A percentile compares a stretch with the other conserved stretches of the same genome.
These are phyloP conservation scores for Garcia nutans DNA, from an alignment of 345 rosid genomes.

Conservation along the genomic window DNA sequence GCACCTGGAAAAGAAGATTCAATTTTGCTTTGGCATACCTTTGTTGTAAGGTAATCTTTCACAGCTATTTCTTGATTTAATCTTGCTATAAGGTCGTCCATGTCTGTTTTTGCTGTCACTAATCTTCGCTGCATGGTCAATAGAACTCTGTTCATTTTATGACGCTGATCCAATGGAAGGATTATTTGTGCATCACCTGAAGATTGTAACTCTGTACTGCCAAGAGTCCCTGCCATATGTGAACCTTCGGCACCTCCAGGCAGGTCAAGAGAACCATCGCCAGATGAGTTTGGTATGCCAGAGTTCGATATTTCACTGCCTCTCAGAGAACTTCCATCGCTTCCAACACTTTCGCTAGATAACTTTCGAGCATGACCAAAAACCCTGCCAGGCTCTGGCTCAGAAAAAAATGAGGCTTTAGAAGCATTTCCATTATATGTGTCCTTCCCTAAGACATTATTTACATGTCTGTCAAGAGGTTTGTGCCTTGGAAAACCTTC, in stretches of 20 bases:
- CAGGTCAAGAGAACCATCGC: constrained; percentile 57
- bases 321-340: constrained; percentile 62
- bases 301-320: constrained; percentile 66
- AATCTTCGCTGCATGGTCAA: constrained; percentile 71
- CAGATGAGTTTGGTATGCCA: constrained; percentile 58
- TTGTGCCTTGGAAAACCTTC: constrained; percentile 80
- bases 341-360: constrained; percentile 71
- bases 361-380: constrained; percentile 59
- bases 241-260: constrained; percentile 49
- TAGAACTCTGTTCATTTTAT: constrained; percentile 75
- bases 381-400: constrained; percentile 49
- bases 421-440: constrained; percentile 57
- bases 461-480: constrained; percentile 48
- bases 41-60: constrained; percentile 80
- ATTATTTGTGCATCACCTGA: constrained; percentile 59
- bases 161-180: constrained; percentile 80
- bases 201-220: constrained; percentile 40
- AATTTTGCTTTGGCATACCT: constrained; percentile 43
- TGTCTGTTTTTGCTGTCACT: constrained; percentile 82
- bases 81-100: constrained; percentile 95
- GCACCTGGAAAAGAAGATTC: background rate
- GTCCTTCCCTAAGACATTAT: constrained; percentile 43
- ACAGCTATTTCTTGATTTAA: constrained; percentile 87
- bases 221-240: constrained; percentile 37
- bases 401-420: constrained; percentile 52